Evolutionary conservation across 2,329 filamentous ascomycete genomes (phyloP).

Genomic region (Paracorniculantispora psalliotae): DNA sequence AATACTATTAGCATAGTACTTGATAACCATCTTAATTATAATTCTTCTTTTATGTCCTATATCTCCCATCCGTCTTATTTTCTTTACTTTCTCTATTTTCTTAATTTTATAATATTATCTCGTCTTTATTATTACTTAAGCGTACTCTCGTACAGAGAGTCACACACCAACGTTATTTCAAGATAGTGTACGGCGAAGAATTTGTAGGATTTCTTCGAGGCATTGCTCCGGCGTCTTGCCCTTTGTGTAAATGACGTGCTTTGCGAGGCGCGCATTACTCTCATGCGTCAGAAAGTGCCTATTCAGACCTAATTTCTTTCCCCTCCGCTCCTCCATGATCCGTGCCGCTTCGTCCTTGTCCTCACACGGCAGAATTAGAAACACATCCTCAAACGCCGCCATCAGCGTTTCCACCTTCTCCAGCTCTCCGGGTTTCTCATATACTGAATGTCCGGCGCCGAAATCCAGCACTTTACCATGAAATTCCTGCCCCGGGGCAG

Average conservation of each 20-base stretch:
- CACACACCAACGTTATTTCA: too few relatives aligned
- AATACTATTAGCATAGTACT: too few relatives aligned
- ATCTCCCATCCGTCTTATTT: too few relatives aligned
- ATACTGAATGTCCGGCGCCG: slow-evolving; percentile 14
- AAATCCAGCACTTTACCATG: slow-evolving; percentile 13
- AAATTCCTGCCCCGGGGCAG: not conserved
- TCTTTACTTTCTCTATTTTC: too few relatives aligned
- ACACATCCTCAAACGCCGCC: not conserved
- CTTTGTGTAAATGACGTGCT: slow-evolving; percentile 8
- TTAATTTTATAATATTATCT: too few relatives aligned
- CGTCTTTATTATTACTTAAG: too few relatives aligned
- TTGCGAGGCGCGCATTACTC: slow-evolving; percentile 11
- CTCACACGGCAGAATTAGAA: slow-evolving; percentile 9
- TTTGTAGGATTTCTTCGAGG: not conserved
- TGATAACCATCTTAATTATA: too few relatives aligned
- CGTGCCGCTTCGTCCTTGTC: slow-evolving; percentile 6
- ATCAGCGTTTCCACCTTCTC: slow-evolving; percentile 1
- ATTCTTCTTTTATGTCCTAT: too few relatives aligned
- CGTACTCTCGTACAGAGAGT: too few relatives aligned
- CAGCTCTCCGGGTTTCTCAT: slow-evolving; percentile 4
- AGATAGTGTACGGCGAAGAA: too few relatives aligned
- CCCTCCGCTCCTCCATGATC: slow-evolving; percentile 9
- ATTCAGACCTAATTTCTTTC: not conserved
- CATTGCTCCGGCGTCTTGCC: not conserved
- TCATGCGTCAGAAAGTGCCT: slow-evolving; percentile 13